Conservation (phyloP, 352 stramenopile genomes). For the Paralagenidium karlingii region DNA sequence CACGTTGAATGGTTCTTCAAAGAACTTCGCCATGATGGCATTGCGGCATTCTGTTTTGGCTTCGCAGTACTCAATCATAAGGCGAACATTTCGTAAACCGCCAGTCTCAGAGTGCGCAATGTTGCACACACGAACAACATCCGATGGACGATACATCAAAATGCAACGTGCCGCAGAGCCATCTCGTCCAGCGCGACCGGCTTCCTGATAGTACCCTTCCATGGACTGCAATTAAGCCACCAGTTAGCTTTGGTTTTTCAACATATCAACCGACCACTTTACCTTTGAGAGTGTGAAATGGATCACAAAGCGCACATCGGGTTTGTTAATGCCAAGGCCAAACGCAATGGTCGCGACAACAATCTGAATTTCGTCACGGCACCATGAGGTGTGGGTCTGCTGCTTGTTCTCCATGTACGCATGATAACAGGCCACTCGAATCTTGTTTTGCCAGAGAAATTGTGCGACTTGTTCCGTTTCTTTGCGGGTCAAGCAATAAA, state of each 20-base stretch:
- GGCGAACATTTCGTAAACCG: constrained; percentile 61
- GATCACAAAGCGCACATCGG: constrained; percentile 86
- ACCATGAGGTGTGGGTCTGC: constrained; percentile 42
- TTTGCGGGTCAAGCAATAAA: constrained; percentile 88
- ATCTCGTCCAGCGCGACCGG: constrained; percentile 91
- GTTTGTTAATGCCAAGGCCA: constrained; percentile 91
- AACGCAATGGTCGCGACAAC: constrained; percentile 92
- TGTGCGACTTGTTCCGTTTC: constrained; percentile 84
- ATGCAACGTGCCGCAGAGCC: constrained; percentile 77
- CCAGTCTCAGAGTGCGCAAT: constrained; percentile 64
- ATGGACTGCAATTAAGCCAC: constrained; percentile 54
- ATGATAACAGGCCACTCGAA: constrained; percentile 85
- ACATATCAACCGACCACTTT: constrained; percentile 15
- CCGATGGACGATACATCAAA: constrained; percentile 69
- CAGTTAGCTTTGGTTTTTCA: constrained; percentile 15
- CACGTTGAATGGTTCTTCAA: constrained; percentile 47
- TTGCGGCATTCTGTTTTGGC: constrained; percentile 58
- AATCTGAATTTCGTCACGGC: constrained; percentile 53
- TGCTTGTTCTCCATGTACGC: constrained; percentile 51
- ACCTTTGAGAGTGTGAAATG: constrained; percentile 79
- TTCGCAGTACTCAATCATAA: constrained; percentile 73
- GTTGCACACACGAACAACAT: constrained; percentile 72
- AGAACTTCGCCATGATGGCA: constrained; percentile 63
- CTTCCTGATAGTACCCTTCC: constrained; percentile 97
- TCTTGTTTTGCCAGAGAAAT: constrained; percentile 48